Evolutionary conservation across 2,329 filamentous ascomycete genomes (phyloP).

Genomic region (Neopestalotiopsis rosae): DNA sequence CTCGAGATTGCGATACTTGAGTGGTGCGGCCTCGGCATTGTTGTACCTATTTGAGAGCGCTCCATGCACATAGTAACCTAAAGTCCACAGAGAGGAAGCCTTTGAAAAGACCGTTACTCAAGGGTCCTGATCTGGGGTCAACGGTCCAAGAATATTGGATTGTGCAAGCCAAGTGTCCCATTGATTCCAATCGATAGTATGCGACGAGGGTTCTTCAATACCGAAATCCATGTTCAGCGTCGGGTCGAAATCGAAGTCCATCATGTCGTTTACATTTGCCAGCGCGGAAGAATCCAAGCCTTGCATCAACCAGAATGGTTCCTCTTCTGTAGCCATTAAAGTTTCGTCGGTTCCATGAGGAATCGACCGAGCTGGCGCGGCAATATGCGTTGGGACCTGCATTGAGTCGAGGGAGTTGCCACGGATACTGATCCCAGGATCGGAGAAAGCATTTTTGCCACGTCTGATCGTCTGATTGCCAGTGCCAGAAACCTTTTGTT

Average conservation of each 20-base stretch:
- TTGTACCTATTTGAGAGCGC: no score
- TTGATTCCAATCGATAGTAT: slow-evolving; percentile 25
- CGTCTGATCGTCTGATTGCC: background rate
- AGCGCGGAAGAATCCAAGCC: slow-evolving; percentile 13
- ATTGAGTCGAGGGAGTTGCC: background rate
- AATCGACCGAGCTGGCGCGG: background rate
- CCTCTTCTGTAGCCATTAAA: slow-evolving; percentile 18
- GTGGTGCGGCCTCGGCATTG: no score
- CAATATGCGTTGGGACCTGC: background rate
- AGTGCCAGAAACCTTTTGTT: background rate
- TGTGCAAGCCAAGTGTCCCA: slow-evolving; percentile 29
- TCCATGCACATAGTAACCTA: no score
- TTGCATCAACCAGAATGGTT: slow-evolving; percentile 26
- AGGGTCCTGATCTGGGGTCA: background rate
- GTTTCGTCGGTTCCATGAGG: background rate
- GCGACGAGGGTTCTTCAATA: slow-evolving; percentile 16
- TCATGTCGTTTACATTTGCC: slow-evolving; percentile 8
- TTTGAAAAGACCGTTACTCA: background rate
- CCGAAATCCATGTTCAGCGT: slow-evolving; percentile 18
- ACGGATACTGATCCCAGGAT: background rate
- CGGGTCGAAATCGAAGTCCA: slow-evolving; percentile 2
- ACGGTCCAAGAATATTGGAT: slow-evolving; percentile 19
- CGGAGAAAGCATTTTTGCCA: background rate
- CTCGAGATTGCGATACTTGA: no score
- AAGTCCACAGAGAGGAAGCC: no score